phyloP scores from a whole-genome alignment of 495 filamentous ascomycete genomes.

The Penicillium odoratum region DNA sequence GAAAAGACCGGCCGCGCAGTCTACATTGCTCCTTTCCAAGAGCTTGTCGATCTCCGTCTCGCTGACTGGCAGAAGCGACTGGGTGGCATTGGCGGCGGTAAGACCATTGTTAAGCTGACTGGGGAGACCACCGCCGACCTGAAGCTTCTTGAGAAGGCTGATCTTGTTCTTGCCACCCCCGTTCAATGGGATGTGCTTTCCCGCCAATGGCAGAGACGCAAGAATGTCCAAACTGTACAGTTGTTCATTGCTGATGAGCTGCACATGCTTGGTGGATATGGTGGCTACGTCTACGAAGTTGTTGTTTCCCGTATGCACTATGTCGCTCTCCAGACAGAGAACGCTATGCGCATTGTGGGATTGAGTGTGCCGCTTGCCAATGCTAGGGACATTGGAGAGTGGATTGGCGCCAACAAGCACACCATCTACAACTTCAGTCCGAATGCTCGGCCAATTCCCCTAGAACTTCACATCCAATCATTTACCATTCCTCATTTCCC shows the following conservation, averaged over 20 bases:
- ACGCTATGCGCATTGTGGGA: constrained; percentile 82
- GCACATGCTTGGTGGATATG: constrained; percentile 89
- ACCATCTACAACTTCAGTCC: constrained; percentile 99
- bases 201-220: constrained; percentile 90
- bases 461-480: constrained; percentile 94
- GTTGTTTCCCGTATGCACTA: constrained; percentile 97
- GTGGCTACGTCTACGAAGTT: constrained; percentile 91
- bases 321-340: constrained; percentile 84
- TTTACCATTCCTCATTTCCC: constrained; percentile 97
- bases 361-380: constrained; percentile 92
- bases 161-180: constrained; percentile 91
- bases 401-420: constrained; percentile 98
- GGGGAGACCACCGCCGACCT: constrained; percentile 92
- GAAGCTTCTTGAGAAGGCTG: constrained; percentile 82
- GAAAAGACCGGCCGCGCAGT: constrained; percentile 75
- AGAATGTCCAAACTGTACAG: constrained; percentile 88
- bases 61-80: constrained; percentile 85
- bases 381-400: constrained; percentile 90
- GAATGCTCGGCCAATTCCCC: constrained; percentile 77
- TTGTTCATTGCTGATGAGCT: constrained; percentile 96
- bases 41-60: constrained; percentile 77
- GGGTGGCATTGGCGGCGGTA: constrained; percentile 71
- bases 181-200: constrained; percentile 95
- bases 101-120: constrained; percentile 89
- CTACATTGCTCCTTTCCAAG: constrained; percentile 95